These are phyloP conservation scores for Coemansia sp. DNA, from an alignment of 192 early-diverging fungal genomes.

Conservation along the genomic window DNA sequence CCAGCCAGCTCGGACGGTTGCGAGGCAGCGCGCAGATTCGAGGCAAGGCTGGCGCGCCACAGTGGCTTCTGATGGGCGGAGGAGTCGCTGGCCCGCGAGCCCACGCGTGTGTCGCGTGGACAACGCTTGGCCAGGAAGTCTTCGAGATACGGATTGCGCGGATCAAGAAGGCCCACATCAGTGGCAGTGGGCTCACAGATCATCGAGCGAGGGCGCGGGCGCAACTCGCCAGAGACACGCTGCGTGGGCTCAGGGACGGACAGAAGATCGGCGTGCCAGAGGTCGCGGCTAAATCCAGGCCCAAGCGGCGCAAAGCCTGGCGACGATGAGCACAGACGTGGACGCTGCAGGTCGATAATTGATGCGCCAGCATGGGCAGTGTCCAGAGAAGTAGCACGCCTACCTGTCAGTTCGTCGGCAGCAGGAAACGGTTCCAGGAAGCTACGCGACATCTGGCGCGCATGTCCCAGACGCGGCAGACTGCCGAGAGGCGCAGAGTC, in stretches of 20 bases:
- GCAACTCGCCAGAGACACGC: slow-evolving; percentile 4
- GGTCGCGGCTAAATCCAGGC: slow-evolving; percentile 19
- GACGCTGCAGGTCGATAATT: slow-evolving; percentile 11
- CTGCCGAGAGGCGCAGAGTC: slow-evolving; percentile 33
- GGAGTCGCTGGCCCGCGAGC: slow-evolving; percentile 14
- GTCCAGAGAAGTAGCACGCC: slow-evolving; percentile 10
- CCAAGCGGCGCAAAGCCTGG: slow-evolving; percentile 10
- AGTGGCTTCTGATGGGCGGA: slow-evolving; percentile 14
- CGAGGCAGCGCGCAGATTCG: slow-evolving; percentile 20
- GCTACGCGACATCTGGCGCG: neutral
- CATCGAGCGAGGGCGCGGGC: slow-evolving; percentile 41
- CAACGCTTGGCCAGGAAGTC: slow-evolving; percentile 35
- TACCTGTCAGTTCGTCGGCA: slow-evolving; percentile 10
- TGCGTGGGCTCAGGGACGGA: slow-evolving; percentile 31
- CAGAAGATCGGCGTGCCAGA: slow-evolving; percentile 44
- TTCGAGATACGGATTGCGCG: slow-evolving; percentile 44
- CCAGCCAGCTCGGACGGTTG: slow-evolving; percentile 12
- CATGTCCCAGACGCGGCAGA: slow-evolving; percentile 16
- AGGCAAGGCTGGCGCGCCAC: slow-evolving; percentile 18
- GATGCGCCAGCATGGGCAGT: slow-evolving; percentile 8
- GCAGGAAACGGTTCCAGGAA: slow-evolving; percentile 11
- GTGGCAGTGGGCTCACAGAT: slow-evolving; percentile 7
- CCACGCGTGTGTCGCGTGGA: slow-evolving; percentile 19
- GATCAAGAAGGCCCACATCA: slow-evolving; percentile 23
- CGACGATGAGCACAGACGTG: slow-evolving; percentile 29